Base-by-base conservation (phyloP, 108 stramenopile genomes). In the Seminavis robusta region DNA sequence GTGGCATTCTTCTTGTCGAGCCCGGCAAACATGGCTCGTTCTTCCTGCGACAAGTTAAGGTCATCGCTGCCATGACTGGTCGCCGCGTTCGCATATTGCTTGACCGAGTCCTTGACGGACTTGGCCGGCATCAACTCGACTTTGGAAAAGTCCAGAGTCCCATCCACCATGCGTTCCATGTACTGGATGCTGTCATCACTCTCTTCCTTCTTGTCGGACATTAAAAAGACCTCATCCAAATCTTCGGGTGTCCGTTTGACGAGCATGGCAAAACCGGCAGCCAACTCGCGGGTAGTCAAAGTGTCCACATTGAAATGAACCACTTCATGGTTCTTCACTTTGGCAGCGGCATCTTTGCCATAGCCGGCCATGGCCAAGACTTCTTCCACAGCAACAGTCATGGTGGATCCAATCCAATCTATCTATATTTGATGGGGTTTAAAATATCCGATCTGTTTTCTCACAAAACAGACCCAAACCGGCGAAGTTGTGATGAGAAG, bases 21-120 rank as follows among this genome's bases (percentile, higher is more conserved):
- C 32, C 56, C 57, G 26, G 65, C 44, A 52, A 80, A 80, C 37
- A 30, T 40, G 2, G 44, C 64, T 29, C 69, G 69, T 43, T 80
- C 79, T 10, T 73, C 75, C 24, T 52, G 56, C 3, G 79, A 73
- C 20, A 80, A 56, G 46, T 80, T 80, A 28, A 80, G 47, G 34
- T 64, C 63, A 16, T 58, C 63, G 38, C 71, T 65, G 2, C n/a
- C n/a, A n/a, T n/a, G n/a, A n/a, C n/a, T n/a, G n/a, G 67, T 42
- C 28, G 55, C 33, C 1, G 67, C 69, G 20, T 54, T 71, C 25
- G 31, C 16, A 47, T 80, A 80, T 2, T 57, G 33, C 19, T 76
- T 73, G 29, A 53, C 62, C 67, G 65, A 70, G 3, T 27, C 54
- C 33, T 32, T 43, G 29, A 47, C 59, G 36, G 74, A 74, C 7